A percentile compares a stretch with the other conserved stretches of the same genome.
These are phyloP conservation scores for Exidia glandulosa DNA, from an alignment of 768 basidiomycete species.

Conservation along the genomic window DNA sequence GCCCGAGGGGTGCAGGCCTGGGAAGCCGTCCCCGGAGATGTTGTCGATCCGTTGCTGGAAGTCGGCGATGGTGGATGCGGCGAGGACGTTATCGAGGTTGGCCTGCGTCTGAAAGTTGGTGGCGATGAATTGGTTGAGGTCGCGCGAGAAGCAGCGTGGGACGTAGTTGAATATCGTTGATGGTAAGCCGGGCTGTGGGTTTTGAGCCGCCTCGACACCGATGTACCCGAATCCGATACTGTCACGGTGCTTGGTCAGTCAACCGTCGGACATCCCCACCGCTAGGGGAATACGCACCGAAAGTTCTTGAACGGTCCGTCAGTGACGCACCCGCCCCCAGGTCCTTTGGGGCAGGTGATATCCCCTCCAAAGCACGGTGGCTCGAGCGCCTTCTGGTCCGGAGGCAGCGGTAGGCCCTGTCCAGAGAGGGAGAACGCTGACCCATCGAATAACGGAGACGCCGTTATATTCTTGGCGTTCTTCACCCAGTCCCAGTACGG, in stretches of 20 bases:
- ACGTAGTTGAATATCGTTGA: background rate
- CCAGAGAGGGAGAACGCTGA: background rate
- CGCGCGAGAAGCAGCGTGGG: background rate
- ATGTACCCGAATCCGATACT: background rate
- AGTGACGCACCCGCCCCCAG: background rate
- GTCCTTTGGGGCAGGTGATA: background rate
- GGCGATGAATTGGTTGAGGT: background rate
- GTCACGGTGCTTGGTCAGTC: too few relatives aligned
- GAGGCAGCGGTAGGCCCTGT: background rate
- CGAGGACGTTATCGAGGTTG: background rate
- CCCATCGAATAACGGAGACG: background rate
- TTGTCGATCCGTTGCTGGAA: background rate
- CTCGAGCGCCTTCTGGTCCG: background rate
- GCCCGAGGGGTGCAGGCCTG: background rate
- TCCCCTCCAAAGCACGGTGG: background rate
- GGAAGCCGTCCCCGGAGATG: background rate
- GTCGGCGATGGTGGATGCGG: background rate
- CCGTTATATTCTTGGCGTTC: background rate
- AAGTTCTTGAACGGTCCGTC: background rate
- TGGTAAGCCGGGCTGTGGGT: background rate
- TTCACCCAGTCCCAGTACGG: conserved; percentile 20
- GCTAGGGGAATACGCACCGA: background rate
- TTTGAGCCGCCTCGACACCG: background rate
- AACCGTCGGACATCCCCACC: too few relatives aligned
- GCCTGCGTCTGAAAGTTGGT: background rate